Base-by-base conservation (phyloP, 2,329 filamentous ascomycete genomes). In the Alternaria panax region DNA sequence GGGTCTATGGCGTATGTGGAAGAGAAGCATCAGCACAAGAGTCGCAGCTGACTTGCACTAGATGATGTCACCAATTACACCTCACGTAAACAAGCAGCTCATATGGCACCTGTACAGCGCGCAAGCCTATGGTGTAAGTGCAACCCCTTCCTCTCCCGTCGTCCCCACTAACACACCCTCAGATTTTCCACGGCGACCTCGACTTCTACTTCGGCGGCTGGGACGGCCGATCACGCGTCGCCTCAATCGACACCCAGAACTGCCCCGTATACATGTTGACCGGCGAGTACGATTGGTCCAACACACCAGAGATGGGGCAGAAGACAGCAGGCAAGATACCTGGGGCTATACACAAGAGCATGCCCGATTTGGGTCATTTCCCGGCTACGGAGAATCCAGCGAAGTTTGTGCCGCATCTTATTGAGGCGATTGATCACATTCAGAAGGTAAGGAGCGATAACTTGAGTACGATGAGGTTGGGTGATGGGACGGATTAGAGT, bases 191-290 rank as follows among this genome's bases (percentile, higher is more conserved):
- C 66, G 82, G 82, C 24, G 81, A 84, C 59, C 70, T 84, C 16
- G 81, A 84, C 67, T 84, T 84, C 68, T 84, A 83, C 74, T 84
- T 84, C 52, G 80, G 80, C 51, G 81, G 82, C 46, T 84, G 79
- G 73, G 82, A 84, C 64, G 82, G 80, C 9, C 79, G 82, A 25
- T 70, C 76, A 12, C 78, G 81, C 54, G 75, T 83, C 34, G 69
- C 72, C 0, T 70, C 70, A 7, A 84, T 85, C 67, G 78, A 85
- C 61, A 82, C 80, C 3, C 80, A 81, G 61, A 78, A 75, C 57
- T 84, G 82, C 56, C 82, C 82, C 2, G 80, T 84, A 2, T 84
- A 79, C 70, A 83, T 84, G 80, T 73, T 84, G 30, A 84, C 81
- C 0, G 82, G 82, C 51, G 80, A 85, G 75, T 76, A 85, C 63